phyloP scores from a whole-genome alignment of 2,329 filamentous ascomycete species.

The Cryphonectria parasitica region DNA sequence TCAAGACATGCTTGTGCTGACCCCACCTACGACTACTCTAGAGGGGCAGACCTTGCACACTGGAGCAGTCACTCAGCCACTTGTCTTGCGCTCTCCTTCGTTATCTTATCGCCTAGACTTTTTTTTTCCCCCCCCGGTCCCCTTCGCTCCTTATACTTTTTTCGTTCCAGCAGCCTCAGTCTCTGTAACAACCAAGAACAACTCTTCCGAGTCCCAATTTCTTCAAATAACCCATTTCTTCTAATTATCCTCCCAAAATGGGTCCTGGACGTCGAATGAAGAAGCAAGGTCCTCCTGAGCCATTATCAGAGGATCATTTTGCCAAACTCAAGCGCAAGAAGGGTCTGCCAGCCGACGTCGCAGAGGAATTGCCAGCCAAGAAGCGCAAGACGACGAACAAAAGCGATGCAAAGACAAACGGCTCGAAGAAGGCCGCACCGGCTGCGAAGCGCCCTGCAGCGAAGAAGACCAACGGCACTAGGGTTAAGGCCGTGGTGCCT shows the following conservation, averaged over 20 bases:
- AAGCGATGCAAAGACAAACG: constrained; percentile 42
- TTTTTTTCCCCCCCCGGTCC: not conserved
- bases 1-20: not conserved
- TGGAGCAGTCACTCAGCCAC: not conserved
- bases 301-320: constrained; percentile 79
- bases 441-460: constrained; percentile 36
- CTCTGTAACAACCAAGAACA: constrained; percentile 2
- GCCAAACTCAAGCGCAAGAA: constrained; percentile 86
- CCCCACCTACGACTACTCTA: constrained; percentile 11
- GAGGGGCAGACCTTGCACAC: constrained; percentile 21
- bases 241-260: constrained; percentile 56
- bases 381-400: constrained; percentile 50
- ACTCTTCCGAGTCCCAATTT: not conserved
- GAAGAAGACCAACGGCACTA: constrained; percentile 42
- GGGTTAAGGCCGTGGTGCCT: constrained; percentile 41
- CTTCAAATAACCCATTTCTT: not conserved
- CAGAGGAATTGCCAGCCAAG: constrained; percentile 64
- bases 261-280: constrained; percentile 90
- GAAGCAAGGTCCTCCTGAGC: constrained; percentile 87
- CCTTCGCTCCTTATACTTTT: not conserved
- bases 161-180: not conserved
- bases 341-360: constrained; percentile 65
- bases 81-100: not conserved
- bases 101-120: constrained; percentile 25
- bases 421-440: constrained; percentile 35